A percentile compares a stretch with the other conserved stretches of the same genome.
Evolutionary conservation across 495 filamentous ascomycete species (phyloP).

Genomic region (Xylaria flabelliformis): DNA sequence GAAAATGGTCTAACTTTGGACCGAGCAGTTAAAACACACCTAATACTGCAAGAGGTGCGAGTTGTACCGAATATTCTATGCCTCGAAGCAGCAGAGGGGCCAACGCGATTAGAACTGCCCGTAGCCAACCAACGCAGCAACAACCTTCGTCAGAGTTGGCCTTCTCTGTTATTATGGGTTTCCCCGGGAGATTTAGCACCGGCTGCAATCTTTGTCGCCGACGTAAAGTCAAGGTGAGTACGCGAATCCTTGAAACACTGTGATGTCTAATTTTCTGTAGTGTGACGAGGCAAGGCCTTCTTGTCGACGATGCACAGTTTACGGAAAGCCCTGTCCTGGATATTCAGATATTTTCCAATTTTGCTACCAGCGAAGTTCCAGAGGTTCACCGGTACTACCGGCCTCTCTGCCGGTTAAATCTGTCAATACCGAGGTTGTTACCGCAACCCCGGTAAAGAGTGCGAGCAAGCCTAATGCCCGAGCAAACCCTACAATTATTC

Average conservation of each 20-base stretch:
- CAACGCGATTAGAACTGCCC: not conserved
- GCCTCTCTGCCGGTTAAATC: not conserved
- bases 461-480: not conserved
- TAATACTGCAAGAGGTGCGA: not conserved
- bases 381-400: not conserved
- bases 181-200: not conserved
- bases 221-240: slow-evolving; percentile 2
- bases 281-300: not conserved
- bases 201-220: not conserved
- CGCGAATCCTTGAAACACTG: not conserved
- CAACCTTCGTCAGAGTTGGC: not conserved
- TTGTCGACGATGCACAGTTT: not conserved
- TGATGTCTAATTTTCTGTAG: not conserved
- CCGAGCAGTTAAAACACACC: not conserved
- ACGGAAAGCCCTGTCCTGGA: not conserved
- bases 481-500: not conserved
- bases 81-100: not conserved
- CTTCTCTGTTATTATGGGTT: not conserved
- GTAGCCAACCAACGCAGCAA: not conserved
- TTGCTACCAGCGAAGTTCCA: not conserved
- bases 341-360: slow-evolving; percentile 2
- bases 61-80: not conserved
- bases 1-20: not conserved
- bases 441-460: too few species aligned
- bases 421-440: not conserved